Conservation (phyloP, 352 stramenopile species). For the Phytopythium delawarense region DNA sequence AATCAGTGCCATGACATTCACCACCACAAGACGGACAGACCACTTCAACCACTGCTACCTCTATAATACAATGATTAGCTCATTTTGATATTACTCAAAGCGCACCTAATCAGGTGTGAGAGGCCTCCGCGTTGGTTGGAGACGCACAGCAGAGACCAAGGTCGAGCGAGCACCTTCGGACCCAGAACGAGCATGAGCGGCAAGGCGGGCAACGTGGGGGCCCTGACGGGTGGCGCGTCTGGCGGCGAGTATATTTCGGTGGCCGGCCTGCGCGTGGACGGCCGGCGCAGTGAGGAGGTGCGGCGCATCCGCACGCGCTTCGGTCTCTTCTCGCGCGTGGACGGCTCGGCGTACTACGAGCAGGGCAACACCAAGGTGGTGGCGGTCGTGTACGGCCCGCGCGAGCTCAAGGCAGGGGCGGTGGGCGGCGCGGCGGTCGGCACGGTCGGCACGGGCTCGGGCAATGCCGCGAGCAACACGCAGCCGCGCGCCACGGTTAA, state of each 20-base stretch:
- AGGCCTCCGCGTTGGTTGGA: background rate
- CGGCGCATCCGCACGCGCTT: constrained; percentile 80
- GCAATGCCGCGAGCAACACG: constrained; percentile 62
- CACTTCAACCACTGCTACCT: background rate
- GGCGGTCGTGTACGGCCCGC: constrained; percentile 83
- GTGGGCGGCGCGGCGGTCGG: constrained; percentile 29
- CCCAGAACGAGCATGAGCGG: constrained; percentile 31
- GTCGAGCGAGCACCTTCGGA: background rate
- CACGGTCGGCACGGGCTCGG: constrained; percentile 51
- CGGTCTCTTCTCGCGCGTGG: constrained; percentile 80
- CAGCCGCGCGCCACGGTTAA: constrained; percentile 67
- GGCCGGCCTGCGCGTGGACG: constrained; percentile 79
- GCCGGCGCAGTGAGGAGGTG: constrained; percentile 78
- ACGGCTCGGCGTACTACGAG: constrained; percentile 86
- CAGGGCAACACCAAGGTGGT: constrained; percentile 90
- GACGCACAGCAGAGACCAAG: constrained; percentile 2
- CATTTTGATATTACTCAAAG: background rate
- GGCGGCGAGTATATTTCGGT: constrained; percentile 82
- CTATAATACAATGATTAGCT: background rate
- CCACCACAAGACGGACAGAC: too few relatives aligned
- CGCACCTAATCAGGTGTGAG: background rate
- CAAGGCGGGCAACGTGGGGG: constrained; percentile 55
- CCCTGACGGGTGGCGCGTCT: constrained; percentile 41
- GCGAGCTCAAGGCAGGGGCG: constrained; percentile 59
- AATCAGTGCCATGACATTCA: too few relatives aligned